These are phyloP conservation scores for Capronia coronata DNA, from an alignment of 2,329 filamentous ascomycete species.

Conservation along the genomic window DNA sequence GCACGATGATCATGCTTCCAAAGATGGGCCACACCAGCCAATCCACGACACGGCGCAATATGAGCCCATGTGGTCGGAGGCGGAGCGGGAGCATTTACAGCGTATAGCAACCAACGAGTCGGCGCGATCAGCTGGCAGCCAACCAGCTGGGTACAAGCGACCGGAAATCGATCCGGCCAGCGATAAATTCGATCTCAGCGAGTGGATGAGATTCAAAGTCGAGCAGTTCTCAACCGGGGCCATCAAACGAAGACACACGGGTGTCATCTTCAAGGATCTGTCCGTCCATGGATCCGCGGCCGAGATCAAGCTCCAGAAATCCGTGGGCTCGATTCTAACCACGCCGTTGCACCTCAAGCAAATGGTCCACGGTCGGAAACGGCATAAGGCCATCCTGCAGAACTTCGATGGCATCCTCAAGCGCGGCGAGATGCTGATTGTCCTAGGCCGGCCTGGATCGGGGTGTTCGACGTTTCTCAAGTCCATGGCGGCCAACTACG, in stretches of 20 bases:
- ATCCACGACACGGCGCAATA: neutral
- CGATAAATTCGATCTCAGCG: neutral
- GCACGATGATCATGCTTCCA: no score
- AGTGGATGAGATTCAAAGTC: neutral
- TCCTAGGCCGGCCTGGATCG: conserved; percentile 60
- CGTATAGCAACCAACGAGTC: neutral
- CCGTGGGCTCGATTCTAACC: conserved; percentile 54
- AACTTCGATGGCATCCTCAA: conserved; percentile 48
- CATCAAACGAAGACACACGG: conserved; percentile 56
- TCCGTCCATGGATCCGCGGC: conserved; percentile 58
- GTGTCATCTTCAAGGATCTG: conserved; percentile 62
- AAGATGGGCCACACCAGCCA: neutral
- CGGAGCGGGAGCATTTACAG: neutral
- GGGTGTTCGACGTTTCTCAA: conserved; percentile 74
- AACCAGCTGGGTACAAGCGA: neutral
- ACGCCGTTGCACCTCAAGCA: conserved; percentile 54
- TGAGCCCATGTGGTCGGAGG: conserved; percentile 1
- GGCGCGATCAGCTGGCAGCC: neutral
- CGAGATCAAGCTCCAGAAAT: conserved; percentile 62
- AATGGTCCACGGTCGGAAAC: conserved; percentile 49
- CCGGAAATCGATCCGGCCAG: neutral
- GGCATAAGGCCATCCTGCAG: conserved; percentile 35
- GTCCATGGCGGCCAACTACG: conserved; percentile 73
- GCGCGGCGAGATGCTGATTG: conserved; percentile 55
- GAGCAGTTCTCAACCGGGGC: neutral